A percentile compares a stretch with the other conserved stretches of the same genome.
These are phyloP conservation scores for Penicillium occitanis DNA, from an alignment of 2,329 filamentous ascomycete species.

Conservation along the genomic window DNA sequence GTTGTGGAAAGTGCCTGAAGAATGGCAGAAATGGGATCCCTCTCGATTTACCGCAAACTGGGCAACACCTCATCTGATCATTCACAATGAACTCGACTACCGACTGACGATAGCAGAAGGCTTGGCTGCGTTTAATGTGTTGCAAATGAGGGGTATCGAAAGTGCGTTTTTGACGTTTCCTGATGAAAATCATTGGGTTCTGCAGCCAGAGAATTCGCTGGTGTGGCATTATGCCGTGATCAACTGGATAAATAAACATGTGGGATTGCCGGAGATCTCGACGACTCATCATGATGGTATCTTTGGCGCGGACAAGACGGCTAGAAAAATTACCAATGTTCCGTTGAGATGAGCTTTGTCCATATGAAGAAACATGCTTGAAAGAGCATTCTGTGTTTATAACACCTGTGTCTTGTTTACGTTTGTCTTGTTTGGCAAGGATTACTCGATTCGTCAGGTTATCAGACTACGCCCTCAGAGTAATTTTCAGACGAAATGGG, in stretches of 20 bases:
- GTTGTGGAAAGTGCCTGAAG: conserved; percentile 51
- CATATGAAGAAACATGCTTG: neutral
- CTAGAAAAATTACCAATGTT: conserved; percentile 10
- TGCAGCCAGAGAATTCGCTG: conserved; percentile 87
- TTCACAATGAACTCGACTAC: conserved; percentile 90
- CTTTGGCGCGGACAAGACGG: neutral
- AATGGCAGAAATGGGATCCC: conserved; percentile 61
- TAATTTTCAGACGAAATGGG: neutral
- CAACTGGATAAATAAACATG: conserved; percentile 67
- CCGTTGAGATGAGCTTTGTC: conserved; percentile 15
- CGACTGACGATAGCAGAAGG: conserved; percentile 82
- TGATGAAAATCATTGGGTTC: conserved; percentile 77
- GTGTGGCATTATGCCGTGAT: conserved; percentile 88
- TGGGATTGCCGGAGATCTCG: conserved; percentile 51
- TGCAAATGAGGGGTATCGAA: conserved; percentile 72
- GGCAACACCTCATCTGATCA: conserved; percentile 83
- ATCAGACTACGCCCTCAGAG: neutral
- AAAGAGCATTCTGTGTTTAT: neutral
- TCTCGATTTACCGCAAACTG: conserved; percentile 63
- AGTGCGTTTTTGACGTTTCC: conserved; percentile 80
- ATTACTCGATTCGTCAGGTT: neutral
- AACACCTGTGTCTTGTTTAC: neutral
- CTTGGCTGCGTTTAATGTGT: conserved; percentile 77
- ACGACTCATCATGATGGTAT: conserved; percentile 16
- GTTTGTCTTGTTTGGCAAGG: neutral